These are phyloP conservation scores for Podaxis carcinomalis DNA, from an alignment of 768 basidiomycete genomes.

Conservation along the genomic window DNA sequence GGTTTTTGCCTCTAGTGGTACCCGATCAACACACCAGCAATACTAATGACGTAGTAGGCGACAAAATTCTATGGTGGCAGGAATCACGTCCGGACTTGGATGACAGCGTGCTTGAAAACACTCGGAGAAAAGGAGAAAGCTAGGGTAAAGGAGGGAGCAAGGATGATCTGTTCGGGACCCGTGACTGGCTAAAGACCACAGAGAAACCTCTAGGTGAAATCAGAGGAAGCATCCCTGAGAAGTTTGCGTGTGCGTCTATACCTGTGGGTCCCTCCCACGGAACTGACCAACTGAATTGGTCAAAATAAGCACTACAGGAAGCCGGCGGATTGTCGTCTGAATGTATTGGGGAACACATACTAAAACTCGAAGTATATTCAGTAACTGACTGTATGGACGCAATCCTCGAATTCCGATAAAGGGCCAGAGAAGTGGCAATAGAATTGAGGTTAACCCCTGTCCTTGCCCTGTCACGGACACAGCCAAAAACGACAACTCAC, in stretches of 20 bases:
- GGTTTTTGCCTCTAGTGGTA: neutral
- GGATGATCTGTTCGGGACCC: neutral
- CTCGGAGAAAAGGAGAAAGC: neutral
- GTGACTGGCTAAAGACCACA: neutral
- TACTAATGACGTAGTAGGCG: no score
- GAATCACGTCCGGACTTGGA: neutral
- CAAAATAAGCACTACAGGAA: conserved; percentile 1
- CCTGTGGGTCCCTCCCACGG: conserved; percentile 5
- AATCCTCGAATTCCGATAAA: neutral
- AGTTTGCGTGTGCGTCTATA: neutral
- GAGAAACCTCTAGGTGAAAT: neutral
- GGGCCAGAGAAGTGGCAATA: neutral
- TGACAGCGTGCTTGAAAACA: neutral
- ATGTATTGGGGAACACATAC: neutral
- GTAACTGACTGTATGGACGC: neutral
- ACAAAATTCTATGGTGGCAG: neutral
- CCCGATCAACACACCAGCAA: neutral
- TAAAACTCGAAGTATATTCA: neutral
- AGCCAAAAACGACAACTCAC: neutral
- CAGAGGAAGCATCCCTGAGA: neutral
- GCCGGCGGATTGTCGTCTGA: neutral
- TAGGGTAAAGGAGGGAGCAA: neutral
- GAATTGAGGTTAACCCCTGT: neutral
- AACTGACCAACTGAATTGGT: neutral
- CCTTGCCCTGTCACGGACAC: neutral